Base-by-base conservation (phyloP, 1,284 basidiomycete genomes). In the Ceratorhiza oryzae-sativae region DNA sequence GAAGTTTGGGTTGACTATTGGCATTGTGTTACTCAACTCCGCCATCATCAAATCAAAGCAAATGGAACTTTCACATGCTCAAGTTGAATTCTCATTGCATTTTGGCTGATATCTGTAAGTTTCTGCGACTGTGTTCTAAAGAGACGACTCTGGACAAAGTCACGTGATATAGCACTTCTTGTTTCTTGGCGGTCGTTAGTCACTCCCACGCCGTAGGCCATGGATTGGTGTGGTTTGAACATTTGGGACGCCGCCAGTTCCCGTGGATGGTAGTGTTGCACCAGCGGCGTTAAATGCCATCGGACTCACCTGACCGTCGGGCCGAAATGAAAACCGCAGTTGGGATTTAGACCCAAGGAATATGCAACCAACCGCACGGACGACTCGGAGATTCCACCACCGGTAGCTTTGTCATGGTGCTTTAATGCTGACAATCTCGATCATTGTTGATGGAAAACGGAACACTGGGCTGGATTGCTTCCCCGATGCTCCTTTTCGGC, bases 351-450 rank as follows among this genome's bases (percentile, higher is more conserved):
- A 8, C n/a, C 8, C 48, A 25, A 27, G 6, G 27, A 6, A 49
- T 25, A 25, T 27, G 8, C 13, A 23, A 27, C 48, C 25, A 49
- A 49, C 25, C 5, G 48, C 2, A 18, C 13, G 48, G 48, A 49
- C 27, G n/a, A 18, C 9, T 23, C 48, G 48, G 48, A 27, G 27
- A 25, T 49, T 49, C 48, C 48, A 6, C 13, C 48, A 27, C 48
- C 48, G 48, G 48, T 25, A 8, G 48, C 25, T 49, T 23, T 49
- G 13, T 27, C 25, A 49, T 25, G 5, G 23, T 49, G 27, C n/a
- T n/a, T 27, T 13, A 49, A 49, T 49, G 48, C 48, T 49, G n/a
- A 49, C 48, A 49, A 49, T 25, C 27, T 49, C 27, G 48, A 49
- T 49, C 48, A 49, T 49, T 23, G 5, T 49, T 8, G 15, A 13